Conservation (phyloP, 805 yeast species). For the Ogataea polymorpha region DNA sequence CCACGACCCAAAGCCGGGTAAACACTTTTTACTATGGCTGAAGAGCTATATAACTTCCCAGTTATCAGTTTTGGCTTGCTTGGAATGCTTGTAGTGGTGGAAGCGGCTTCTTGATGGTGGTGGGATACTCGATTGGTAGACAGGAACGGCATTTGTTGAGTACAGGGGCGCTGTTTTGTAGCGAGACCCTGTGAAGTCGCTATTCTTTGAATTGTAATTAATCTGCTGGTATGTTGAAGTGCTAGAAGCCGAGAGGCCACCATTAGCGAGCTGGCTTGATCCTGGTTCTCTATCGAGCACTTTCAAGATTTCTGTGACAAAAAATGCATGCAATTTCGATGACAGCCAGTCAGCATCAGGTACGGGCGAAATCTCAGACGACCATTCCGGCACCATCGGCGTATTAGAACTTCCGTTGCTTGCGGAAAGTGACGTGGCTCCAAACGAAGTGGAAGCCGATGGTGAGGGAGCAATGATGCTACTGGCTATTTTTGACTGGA, state of each 20-base stretch:
- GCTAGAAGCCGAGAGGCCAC: slow-evolving; percentile 12
- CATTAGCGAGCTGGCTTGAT: slow-evolving; percentile 9
- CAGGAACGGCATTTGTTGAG: slow-evolving; percentile 12
- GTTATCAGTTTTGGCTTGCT: slow-evolving; percentile 13
- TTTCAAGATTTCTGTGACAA: slow-evolving; percentile 10
- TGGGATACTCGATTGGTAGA: slow-evolving; percentile 9
- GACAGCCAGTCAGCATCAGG: slow-evolving; percentile 11
- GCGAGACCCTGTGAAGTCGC: slow-evolving; percentile 3
- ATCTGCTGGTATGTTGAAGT: slow-evolving; percentile 17
- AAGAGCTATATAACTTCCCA: slow-evolving; percentile 26
- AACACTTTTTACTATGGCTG: not conserved
- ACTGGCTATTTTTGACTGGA: slow-evolving; percentile 9
- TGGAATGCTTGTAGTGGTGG: slow-evolving; percentile 5
- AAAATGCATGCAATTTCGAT: slow-evolving; percentile 9
- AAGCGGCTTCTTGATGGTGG: slow-evolving; percentile 4
- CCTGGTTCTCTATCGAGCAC: slow-evolving; percentile 10
- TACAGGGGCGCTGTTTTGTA: slow-evolving; percentile 13
- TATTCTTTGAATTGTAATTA: not conserved
- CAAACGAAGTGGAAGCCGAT: slow-evolving; percentile 8
- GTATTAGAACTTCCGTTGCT: slow-evolving; percentile 1
- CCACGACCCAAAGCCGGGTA: slow-evolving; percentile 12
- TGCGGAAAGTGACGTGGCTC: slow-evolving; percentile 7
- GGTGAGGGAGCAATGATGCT: slow-evolving; percentile 9
- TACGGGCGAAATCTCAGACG: not conserved
- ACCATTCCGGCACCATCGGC: slow-evolving; percentile 3